A percentile compares a stretch with the other conserved stretches of the same genome.
phyloP scores from a whole-genome alignment of 805 yeast species.

The Lipomyces kockii region DNA sequence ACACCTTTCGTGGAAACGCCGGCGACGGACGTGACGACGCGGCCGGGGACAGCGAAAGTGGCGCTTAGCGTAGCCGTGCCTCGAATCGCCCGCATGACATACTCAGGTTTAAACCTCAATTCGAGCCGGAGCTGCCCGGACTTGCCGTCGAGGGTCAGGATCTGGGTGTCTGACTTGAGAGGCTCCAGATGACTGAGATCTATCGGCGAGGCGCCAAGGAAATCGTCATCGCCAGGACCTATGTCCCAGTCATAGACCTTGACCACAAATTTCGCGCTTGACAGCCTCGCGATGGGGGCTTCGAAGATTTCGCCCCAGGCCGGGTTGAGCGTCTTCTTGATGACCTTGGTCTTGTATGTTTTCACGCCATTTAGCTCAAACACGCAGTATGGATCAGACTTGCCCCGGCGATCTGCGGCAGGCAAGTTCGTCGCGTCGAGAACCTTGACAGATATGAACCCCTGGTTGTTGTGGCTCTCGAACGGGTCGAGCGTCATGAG shows the following conservation, averaged over 20 bases:
- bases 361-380: conserved; percentile 67
- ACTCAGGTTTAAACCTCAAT: conserved; percentile 71
- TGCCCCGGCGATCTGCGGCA: conserved; percentile 84
- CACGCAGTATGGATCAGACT: conserved; percentile 87
- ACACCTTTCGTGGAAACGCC: conserved; percentile 59
- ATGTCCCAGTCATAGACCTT: conserved; percentile 89
- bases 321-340: conserved; percentile 90
- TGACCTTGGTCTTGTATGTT: conserved; percentile 74
- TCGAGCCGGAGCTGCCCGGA: conserved; percentile 68
- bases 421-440: conserved; percentile 69
- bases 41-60: conserved; percentile 44
- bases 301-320: conserved; percentile 75
- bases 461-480: conserved; percentile 77
- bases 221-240: conserved; percentile 84
- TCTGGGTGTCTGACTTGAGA: conserved; percentile 55
- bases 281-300: conserved; percentile 63
- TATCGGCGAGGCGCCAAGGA: conserved; percentile 67
- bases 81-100: conserved; percentile 48
- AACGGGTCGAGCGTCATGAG: conserved; percentile 64
- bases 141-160: conserved; percentile 56
- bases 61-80: conserved; percentile 34
- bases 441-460: conserved; percentile 66
- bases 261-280: conserved; percentile 60
- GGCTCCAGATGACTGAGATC: conserved; percentile 67
- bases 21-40: conserved; percentile 52